Conservation (phyloP, 352 stramenopile genomes). For the Phytophthora europaea region DNA sequence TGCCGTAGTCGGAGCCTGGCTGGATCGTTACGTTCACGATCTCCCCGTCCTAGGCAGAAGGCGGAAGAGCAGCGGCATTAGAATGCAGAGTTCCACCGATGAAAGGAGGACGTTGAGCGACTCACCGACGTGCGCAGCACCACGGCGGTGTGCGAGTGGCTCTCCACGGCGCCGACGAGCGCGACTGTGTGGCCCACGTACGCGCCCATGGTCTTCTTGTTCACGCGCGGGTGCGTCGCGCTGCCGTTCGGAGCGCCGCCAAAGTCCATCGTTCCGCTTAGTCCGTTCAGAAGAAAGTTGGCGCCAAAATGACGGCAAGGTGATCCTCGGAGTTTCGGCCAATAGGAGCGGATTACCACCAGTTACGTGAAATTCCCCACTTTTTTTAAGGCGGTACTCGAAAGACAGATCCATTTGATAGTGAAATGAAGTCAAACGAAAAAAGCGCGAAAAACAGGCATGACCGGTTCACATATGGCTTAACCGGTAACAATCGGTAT, state of each 20-base stretch:
- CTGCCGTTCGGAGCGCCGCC: constrained; percentile 42
- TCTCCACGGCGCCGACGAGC: constrained; percentile 81
- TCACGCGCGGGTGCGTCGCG: constrained; percentile 83
- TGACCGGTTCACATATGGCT: no score
- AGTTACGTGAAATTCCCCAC: neutral
- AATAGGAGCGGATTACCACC: constrained; percentile 16
- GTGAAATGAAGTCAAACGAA: no score
- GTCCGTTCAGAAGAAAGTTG: constrained; percentile 11
- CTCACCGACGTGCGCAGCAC: constrained; percentile 80
- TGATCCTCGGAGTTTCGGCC: constrained; percentile 17
- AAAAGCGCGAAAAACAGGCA: no score
- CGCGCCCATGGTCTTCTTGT: constrained; percentile 76
- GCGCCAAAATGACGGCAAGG: constrained; percentile 26
- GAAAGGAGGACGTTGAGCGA: neutral
- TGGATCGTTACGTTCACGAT: constrained; percentile 80
- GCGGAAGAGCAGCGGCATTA: constrained; percentile 5
- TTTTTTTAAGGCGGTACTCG: no score
- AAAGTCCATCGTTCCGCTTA: constrained; percentile 59
- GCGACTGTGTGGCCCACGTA: constrained; percentile 80
- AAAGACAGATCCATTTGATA: no score
- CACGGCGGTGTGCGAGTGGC: constrained; percentile 75
- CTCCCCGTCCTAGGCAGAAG: constrained; percentile 62
- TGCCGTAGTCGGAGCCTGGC: constrained; percentile 85
- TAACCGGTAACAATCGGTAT: no score
- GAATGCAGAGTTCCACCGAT: neutral